Evolutionary conservation across 305 asterid genomes (phyloP).

Genomic region (Fraxinus angustifolia): DNA sequence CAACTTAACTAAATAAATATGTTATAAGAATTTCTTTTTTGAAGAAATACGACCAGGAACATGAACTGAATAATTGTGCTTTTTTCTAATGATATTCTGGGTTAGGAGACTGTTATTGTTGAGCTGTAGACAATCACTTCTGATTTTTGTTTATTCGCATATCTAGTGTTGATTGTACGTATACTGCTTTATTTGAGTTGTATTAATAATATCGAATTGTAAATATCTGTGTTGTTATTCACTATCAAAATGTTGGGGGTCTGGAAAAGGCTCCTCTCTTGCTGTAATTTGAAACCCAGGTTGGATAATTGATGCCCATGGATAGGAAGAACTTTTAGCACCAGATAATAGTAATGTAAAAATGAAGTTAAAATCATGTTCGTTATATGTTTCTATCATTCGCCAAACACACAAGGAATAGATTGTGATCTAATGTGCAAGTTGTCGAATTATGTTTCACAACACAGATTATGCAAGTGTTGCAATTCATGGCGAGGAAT

Average conservation of each 20-base stretch:
- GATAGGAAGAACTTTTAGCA: background rate
- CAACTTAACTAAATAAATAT: background rate
- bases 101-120: background rate
- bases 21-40: background rate
- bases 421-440: background rate
- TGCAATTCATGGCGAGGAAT: background rate
- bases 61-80: background rate
- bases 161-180: background rate
- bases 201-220: background rate
- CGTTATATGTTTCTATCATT: background rate
- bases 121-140: background rate
- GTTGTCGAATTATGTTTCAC: background rate
- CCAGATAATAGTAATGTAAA: background rate
- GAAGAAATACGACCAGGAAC: background rate
- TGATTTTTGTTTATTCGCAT: background rate
- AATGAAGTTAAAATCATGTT: background rate
- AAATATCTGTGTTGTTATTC: background rate
- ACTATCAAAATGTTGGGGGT: background rate
- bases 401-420: background rate
- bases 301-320: background rate
- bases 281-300: background rate
- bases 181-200: background rate
- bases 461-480: background rate
- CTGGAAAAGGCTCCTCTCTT: background rate
- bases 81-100: background rate